A percentile compares a stretch with the other conserved stretches of the same genome.
Conservation (phyloP, 2,329 filamentous ascomycete species). For the Exophiala viscosa region DNA sequence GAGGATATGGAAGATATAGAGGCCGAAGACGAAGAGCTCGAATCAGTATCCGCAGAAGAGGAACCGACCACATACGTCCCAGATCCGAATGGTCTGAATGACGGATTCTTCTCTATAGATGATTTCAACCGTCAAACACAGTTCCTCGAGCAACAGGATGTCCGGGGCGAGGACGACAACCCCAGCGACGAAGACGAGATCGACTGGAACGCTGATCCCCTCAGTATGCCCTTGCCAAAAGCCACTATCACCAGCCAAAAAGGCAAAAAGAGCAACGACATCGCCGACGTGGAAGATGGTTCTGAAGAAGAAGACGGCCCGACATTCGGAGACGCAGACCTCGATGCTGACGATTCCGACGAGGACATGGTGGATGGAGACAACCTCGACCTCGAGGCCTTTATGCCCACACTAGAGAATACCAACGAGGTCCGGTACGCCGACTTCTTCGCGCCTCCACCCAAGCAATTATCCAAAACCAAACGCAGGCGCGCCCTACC, state of each 20-base stretch:
- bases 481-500: constrained; percentile 52
- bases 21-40: constrained; percentile 32
- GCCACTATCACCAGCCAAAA: background rate
- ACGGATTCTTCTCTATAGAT: constrained; percentile 97
- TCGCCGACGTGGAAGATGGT: constrained; percentile 45
- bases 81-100: constrained; percentile 83
- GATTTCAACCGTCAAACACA: constrained; percentile 94
- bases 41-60: constrained; percentile 30
- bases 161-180: constrained; percentile 68
- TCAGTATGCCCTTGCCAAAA: constrained; percentile 40
- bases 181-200: constrained; percentile 81
- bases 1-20: constrained; percentile 36
- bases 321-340: constrained; percentile 75
- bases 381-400: constrained; percentile 54
- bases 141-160: constrained; percentile 81
- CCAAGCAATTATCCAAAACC: constrained; percentile 63
- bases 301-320: constrained; percentile 73
- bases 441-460: constrained; percentile 88
- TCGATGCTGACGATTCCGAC: constrained; percentile 66
- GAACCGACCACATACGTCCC: constrained; percentile 57
- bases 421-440: constrained; percentile 87
- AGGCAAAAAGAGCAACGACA: constrained; percentile 25
- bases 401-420: constrained; percentile 59
- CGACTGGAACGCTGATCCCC: constrained; percentile 80
- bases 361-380: constrained; percentile 54